Evolutionary conservation across 2,329 filamentous ascomycete genomes (phyloP).

Genomic region (Tympanopsis confertula): DNA sequence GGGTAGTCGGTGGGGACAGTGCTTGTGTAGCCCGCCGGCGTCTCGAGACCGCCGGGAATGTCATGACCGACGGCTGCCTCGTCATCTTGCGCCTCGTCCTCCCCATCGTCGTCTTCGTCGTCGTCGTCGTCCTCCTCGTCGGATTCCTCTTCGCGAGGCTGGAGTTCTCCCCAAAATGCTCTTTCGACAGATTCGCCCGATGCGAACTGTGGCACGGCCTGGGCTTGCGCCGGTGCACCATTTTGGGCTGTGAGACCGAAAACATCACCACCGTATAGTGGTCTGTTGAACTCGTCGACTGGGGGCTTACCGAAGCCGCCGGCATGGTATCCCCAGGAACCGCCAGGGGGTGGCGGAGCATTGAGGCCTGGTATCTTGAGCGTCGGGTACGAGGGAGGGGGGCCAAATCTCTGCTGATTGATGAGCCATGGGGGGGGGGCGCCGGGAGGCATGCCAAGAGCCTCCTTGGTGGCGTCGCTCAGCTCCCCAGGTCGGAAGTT

Average conservation of each 20-base stretch:
- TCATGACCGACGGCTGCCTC: slow-evolving; percentile 54
- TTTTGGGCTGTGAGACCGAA: slow-evolving; percentile 59
- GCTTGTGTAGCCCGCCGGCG: slow-evolving; percentile 69
- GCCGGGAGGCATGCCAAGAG: slow-evolving; percentile 82
- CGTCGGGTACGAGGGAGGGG: slow-evolving; percentile 89
- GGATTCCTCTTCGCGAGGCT: slow-evolving; percentile 65
- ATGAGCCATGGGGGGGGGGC: slow-evolving; percentile 94
- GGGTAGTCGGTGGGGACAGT: slow-evolving; percentile 70
- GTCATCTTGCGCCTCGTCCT: slow-evolving; percentile 49
- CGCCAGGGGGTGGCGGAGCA: slow-evolving; percentile 78
- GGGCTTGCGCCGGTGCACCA: slow-evolving; percentile 18
- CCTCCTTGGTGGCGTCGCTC: slow-evolving; percentile 79
- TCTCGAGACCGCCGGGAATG: slow-evolving; percentile 68
- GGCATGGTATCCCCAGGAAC: slow-evolving; percentile 86
- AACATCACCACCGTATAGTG: slow-evolving; percentile 86
- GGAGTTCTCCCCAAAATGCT: slow-evolving; percentile 83
- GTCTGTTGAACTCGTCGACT: slow-evolving; percentile 82
- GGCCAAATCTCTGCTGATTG: slow-evolving; percentile 87
- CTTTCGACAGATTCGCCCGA: slow-evolving; percentile 73
- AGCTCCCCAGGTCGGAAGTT: slow-evolving; percentile 84
- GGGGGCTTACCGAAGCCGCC: slow-evolving; percentile 95
- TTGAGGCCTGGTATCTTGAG: slow-evolving; percentile 91
- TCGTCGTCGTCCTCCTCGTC: slow-evolving; percentile 62
- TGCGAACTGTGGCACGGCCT: slow-evolving; percentile 21
- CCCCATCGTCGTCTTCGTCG: slow-evolving; percentile 60